Base-by-base conservation (phyloP, 768 basidiomycete genomes). In the Rubroboletus satanas region DNA sequence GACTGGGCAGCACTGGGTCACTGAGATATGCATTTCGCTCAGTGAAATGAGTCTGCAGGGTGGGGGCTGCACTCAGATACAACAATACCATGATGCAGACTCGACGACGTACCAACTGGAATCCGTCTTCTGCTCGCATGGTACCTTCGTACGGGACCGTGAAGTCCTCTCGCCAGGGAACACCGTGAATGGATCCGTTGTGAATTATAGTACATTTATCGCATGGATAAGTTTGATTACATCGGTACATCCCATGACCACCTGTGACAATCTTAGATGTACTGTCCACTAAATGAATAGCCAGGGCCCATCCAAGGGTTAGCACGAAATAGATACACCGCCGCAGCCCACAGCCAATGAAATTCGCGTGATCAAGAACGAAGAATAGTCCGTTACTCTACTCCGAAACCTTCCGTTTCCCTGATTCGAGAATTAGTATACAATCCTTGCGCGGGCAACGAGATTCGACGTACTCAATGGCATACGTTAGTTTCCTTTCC, bases 401-500 rank as follows among this genome's bases (percentile, higher is more conserved):
- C 80, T 45, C 83, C 84, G 55, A 88, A 88, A 17, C 87, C 87
- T 76, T 88, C 87, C 43, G 87, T 88, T 73, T 88, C 87, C 71
- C 87, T 88, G 65, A 1, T 57, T 49, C 51, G 23, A 43, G 23
- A 29, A 45, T 65, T 12, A 66, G 49, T 18, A 54, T n/a, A 8
- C n/a, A 15, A 35, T 31, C 21, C 26, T 33, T 33, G 45, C 23
- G n/a, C 36, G 15, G 43, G 23, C 1, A 44, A 45, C 46, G 26
- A 52, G 32, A 46, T 52, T 4, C 38, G 26, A 78, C 87, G 54
- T 62, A 89, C 85, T 93, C 90, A 37, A 93, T 88, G 18, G 90
- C 90, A 66, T 85, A 88, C 39, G 85, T 81, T 47, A 97, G 68
- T 71, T 93, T 94, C 67, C 84, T 84, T 71, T 96, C 93, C 56